These are phyloP conservation scores for Fusarium sp. DNA, from an alignment of 2,329 filamentous ascomycete genomes.

Conservation along the genomic window DNA sequence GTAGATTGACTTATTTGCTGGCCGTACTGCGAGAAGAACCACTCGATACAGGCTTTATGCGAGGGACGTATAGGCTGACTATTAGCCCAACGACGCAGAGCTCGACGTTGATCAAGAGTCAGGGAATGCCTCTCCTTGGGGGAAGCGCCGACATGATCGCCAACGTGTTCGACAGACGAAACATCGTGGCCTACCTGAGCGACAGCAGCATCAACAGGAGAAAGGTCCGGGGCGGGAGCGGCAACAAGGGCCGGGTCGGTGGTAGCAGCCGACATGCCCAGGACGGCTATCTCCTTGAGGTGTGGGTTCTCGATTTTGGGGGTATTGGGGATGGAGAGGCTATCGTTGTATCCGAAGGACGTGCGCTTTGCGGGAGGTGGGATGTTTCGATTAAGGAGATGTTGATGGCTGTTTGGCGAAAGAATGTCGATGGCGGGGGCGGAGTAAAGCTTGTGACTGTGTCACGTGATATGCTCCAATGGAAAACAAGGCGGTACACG, in stretches of 20 bases:
- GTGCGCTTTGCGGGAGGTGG: constrained; percentile 44
- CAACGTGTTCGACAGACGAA: constrained; percentile 21
- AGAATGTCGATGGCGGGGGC: constrained; percentile 49
- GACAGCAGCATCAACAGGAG: constrained; percentile 39
- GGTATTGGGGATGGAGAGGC: constrained; percentile 44
- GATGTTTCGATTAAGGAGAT: constrained; percentile 54
- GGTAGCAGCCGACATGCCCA: constrained; percentile 52
- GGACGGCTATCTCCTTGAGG: constrained; percentile 46
- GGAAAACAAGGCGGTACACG: constrained; percentile 11
- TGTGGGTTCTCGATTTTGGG: constrained; percentile 47
- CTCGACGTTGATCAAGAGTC: constrained; percentile 70
- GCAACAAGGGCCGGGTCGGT: constrained; percentile 54
- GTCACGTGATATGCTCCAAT: constrained; percentile 36
- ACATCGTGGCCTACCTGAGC: constrained; percentile 38
- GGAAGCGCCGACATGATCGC: constrained; percentile 19
- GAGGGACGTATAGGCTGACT: constrained; percentile 66
- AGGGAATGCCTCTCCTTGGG: constrained; percentile 67
- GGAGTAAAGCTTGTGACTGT: constrained; percentile 15
- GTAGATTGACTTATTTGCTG: constrained; percentile 72
- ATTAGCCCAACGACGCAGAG: constrained; percentile 69
- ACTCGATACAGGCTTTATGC: constrained; percentile 72
- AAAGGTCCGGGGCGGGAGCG: constrained; percentile 48
- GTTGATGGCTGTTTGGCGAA: constrained; percentile 37
- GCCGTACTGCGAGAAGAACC: constrained; percentile 68
- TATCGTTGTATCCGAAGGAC: constrained; percentile 56